Conservation (phyloP, 768 basidiomycete genomes). For the Tricholoma hemisulphureum region DNA sequence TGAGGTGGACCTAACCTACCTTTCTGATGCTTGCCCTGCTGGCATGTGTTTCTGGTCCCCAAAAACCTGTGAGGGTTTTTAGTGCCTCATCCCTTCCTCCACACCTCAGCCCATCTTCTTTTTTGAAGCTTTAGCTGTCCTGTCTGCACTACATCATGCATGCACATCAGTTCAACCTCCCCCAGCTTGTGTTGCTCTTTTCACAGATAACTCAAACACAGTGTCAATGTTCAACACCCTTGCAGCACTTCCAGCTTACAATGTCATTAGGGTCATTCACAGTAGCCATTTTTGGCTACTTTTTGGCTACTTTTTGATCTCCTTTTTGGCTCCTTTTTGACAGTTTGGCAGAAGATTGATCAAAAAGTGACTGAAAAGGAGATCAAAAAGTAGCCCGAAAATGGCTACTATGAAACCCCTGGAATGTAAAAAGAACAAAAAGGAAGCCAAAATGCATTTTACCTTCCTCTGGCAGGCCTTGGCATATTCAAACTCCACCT, state of each 20-base stretch:
- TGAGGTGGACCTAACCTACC: slow-evolving; percentile 15
- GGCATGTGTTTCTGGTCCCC: background rate
- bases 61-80: background rate
- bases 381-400: too few relatives aligned
- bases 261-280: too few relatives aligned
- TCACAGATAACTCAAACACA: slow-evolving; percentile 32
- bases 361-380: too few relatives aligned
- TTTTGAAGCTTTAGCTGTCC: background rate
- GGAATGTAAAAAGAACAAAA: too few relatives aligned
- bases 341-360: too few relatives aligned
- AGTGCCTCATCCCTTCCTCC: background rate
- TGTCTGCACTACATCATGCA: background rate
- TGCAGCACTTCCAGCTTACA: slow-evolving; percentile 16
- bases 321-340: too few relatives aligned
- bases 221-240: slow-evolving; percentile 34
- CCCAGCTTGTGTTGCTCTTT: slow-evolving; percentile 13
- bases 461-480: too few relatives aligned
- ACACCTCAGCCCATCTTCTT: background rate
- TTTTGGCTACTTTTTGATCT: too few relatives aligned
- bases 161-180: background rate
- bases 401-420: too few relatives aligned
- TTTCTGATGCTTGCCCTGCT: slow-evolving; percentile 8
- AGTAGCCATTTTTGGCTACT: too few relatives aligned
- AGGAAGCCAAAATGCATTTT: too few relatives aligned
- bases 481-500: too few relatives aligned